A percentile compares a stretch with the other conserved stretches of the same genome.
phyloP scores from a whole-genome alignment of 164 flowering plant species.

The Hamamelis virginiana region DNA sequence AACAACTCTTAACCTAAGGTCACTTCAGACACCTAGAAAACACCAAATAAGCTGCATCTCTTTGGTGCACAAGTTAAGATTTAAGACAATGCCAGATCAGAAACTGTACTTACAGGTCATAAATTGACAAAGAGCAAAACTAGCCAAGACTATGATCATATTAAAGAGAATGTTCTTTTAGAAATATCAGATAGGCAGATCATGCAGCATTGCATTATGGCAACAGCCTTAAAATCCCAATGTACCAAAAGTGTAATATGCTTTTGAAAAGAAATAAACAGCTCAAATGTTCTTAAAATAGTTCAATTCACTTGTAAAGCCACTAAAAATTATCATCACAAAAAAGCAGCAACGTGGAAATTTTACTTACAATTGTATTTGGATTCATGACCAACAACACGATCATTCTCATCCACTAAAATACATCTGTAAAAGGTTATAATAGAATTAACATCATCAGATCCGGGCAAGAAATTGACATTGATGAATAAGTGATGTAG shows the following conservation, averaged over 20 bases:
- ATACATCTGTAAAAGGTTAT: slow-evolving; percentile 65
- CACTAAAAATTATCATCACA: not conserved
- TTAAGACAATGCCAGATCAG: too few species aligned
- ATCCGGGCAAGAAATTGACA: not conserved
- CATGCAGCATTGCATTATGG: not conserved
- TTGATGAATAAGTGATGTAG: not conserved
- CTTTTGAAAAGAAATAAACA: not conserved
- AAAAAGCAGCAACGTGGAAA: slow-evolving; percentile 3
- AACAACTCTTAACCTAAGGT: too few species aligned
- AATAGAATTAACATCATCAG: slow-evolving; percentile 1
- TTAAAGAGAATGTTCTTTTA: not conserved
- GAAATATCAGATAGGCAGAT: not conserved
- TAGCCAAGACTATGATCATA: too few species aligned
- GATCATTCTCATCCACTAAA: slow-evolving; percentile 89
- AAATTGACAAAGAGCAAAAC: too few species aligned
- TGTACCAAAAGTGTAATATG: not conserved
- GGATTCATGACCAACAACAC: slow-evolving; percentile 84
- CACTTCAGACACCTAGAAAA: too few species aligned
- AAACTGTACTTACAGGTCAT: too few species aligned
- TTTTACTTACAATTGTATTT: slow-evolving; percentile 92
- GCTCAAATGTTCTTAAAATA: not conserved
- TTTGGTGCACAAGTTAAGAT: too few species aligned
- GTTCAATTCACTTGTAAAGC: not conserved
- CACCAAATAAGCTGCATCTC: too few species aligned
- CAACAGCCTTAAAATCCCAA: not conserved